phyloP scores from a whole-genome alignment of 176 grass and related monocot species.

The Chrysopogon serrulatus region DNA sequence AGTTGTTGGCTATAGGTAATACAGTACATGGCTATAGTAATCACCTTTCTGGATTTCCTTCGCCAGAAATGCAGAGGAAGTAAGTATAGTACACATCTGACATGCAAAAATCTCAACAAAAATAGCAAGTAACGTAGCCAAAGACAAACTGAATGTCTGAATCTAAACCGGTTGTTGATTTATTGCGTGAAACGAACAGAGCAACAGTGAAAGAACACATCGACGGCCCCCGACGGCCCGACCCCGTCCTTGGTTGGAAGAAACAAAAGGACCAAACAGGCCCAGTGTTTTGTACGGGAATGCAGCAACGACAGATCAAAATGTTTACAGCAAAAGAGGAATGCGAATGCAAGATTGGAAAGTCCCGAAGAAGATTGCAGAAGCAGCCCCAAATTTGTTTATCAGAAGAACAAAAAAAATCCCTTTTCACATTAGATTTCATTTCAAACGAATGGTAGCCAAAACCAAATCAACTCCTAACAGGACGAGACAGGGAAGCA shows the following conservation, averaged over 20 bases:
- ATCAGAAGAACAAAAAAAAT: not conserved
- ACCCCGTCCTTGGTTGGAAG: not conserved
- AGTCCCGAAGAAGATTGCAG: not conserved
- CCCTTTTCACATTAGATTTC: not conserved
- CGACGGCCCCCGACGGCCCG: too few relatives aligned
- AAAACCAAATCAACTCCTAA: not conserved
- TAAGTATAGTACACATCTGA: not conserved
- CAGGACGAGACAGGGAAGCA: not conserved
- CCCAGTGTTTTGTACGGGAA: not conserved
- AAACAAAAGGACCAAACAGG: not conserved
- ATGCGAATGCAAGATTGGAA: not conserved
- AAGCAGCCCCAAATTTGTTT: not conserved
- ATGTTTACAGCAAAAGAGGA: not conserved
- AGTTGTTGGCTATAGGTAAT: not conserved
- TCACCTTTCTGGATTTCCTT: not conserved
- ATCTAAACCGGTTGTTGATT: not conserved
- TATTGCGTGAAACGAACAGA: not conserved
- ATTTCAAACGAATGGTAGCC: not conserved
- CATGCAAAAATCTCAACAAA: not conserved
- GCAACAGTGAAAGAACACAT: not conserved
- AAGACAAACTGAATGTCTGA: not conserved
- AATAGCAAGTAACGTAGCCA: not conserved
- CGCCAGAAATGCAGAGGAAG: not conserved
- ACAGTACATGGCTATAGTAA: not conserved
- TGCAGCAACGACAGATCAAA: conserved; percentile 14